Base-by-base conservation (phyloP, 176 grass and related monocot genomes). In the Chloris gayana region DNA sequence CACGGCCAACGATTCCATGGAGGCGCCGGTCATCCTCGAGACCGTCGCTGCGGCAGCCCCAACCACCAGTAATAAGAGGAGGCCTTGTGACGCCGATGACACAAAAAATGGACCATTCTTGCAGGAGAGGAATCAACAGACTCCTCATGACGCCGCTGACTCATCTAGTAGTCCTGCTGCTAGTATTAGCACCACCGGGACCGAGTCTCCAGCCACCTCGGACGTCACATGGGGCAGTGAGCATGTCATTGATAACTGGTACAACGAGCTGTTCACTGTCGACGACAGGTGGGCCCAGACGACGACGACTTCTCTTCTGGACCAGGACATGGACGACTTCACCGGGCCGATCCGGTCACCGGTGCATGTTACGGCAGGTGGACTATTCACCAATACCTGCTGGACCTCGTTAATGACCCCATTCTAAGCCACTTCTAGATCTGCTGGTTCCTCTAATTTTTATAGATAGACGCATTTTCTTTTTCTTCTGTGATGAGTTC, bases 281-380 rank as follows among this genome's bases (percentile, higher is more conserved):
- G 9, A 26, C 27, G 51, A 13, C 7, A 13, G 9, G 0, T 75
- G 81, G 87, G 26, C 29, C 54, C 12, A 14, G n/a, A 5, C 57
- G 6, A n/a, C n/a, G n/a, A 8, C 47, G 5, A 6, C n/a, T 0
- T n/a, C 29, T 4, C 18, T 25, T 65, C 0, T 54, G 4, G 27
- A 63, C 71, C 25, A 59, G 37, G 83, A 77, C 6, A 82, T 77
- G 18, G 66, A 72, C 9, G 77, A 81, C 8, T 72, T 85, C 27
- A 22, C 44, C 22, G 58, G 87, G 7, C 83, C 87, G 18, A 85
- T 89, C 77, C 61, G 78, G 58, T 89, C 83, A 0, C 87, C 87
- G 37, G 46, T 89, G 37, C 87, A 89, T 58, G 5, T 85, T 18
- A 10, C 66, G 0, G 18, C 75, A 0, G 64, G 1, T 34, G 27